Evolutionary conservation across 257 asterid genomes (phyloP).

Genomic region (Ilex aquifolium): DNA sequence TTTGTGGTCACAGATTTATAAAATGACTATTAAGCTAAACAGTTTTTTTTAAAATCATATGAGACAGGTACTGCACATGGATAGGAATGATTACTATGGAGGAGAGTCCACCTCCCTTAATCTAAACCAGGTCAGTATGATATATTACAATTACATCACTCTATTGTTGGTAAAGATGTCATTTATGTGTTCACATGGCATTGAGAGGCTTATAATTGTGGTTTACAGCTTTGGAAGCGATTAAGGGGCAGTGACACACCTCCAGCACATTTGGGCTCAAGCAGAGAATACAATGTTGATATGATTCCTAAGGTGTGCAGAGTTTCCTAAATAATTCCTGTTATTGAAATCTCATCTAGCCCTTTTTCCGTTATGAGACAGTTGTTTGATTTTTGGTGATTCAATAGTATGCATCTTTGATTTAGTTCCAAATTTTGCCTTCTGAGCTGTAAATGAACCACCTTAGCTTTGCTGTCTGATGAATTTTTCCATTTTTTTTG

Average conservation of each 20-base stretch:
- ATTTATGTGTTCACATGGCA: too few relatives aligned
- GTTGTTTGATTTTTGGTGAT: background rate
- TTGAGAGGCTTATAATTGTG: background rate
- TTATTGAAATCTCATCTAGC: too few relatives aligned
- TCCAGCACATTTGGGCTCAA: slow-evolving; percentile 66
- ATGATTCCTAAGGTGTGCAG: slow-evolving; percentile 85
- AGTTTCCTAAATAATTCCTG: background rate
- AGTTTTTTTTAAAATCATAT: too few relatives aligned
- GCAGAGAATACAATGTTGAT: slow-evolving; percentile 95
- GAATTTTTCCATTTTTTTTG: too few relatives aligned
- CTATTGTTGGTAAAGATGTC: background rate
- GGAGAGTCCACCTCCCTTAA: slow-evolving; percentile 88
- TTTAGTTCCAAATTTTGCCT: too few relatives aligned
- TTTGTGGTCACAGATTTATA: too few relatives aligned
- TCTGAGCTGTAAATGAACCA: too few relatives aligned
- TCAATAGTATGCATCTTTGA: background rate
- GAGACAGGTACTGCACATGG: slow-evolving; percentile 88
- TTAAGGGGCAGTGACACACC: slow-evolving; percentile 75
- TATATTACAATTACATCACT: background rate
- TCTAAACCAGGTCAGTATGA: slow-evolving; percentile 62
- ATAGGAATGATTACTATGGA: slow-evolving; percentile 92
- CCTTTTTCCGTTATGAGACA: background rate
- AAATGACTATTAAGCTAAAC: too few relatives aligned
- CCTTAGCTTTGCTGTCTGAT: too few relatives aligned
- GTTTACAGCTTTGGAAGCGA: slow-evolving; percentile 84